Evolutionary conservation across 2,329 filamentous ascomycete genomes (phyloP).

Genomic region (Thelonectria discophora): DNA sequence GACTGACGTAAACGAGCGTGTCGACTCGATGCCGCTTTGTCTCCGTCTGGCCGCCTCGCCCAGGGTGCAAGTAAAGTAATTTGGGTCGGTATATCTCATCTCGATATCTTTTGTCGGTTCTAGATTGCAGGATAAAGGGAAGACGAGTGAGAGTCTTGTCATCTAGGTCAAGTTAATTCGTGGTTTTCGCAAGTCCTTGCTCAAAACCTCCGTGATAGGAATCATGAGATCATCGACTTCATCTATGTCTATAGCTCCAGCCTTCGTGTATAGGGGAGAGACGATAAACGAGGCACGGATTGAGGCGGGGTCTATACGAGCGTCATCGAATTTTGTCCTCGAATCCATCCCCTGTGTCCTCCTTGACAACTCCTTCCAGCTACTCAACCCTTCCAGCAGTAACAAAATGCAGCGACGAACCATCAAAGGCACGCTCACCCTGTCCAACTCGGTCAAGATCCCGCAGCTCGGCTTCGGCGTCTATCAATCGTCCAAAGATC

Average conservation of each 20-base stretch:
- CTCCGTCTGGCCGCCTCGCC: constrained; percentile 59
- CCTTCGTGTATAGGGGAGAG: background rate
- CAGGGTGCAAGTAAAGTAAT: constrained; percentile 70
- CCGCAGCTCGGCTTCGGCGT: constrained; percentile 77
- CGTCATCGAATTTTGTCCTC: background rate
- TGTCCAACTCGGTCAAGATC: constrained; percentile 51
- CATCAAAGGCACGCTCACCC: constrained; percentile 31
- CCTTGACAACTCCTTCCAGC: background rate
- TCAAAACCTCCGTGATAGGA: too few species aligned
- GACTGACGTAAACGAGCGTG: constrained; percentile 54
- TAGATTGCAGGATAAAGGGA: too few species aligned
- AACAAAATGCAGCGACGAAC: constrained; percentile 20
- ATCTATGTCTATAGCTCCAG: background rate
- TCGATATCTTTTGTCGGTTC: background rate
- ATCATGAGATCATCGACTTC: constrained; percentile 1
- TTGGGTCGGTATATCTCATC: constrained; percentile 39
- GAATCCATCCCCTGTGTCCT: background rate
- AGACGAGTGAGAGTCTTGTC: too few species aligned
- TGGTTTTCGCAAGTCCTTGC: background rate
- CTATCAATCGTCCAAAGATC: constrained; percentile 64
- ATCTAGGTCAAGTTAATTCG: background rate
- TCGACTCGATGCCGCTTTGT: constrained; percentile 22
- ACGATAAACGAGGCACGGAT: background rate
- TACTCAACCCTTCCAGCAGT: background rate
- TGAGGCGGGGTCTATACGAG: background rate